These are phyloP conservation scores for Scedosporium boydii DNA, from an alignment of 2,329 filamentous ascomycete genomes.

Conservation along the genomic window DNA sequence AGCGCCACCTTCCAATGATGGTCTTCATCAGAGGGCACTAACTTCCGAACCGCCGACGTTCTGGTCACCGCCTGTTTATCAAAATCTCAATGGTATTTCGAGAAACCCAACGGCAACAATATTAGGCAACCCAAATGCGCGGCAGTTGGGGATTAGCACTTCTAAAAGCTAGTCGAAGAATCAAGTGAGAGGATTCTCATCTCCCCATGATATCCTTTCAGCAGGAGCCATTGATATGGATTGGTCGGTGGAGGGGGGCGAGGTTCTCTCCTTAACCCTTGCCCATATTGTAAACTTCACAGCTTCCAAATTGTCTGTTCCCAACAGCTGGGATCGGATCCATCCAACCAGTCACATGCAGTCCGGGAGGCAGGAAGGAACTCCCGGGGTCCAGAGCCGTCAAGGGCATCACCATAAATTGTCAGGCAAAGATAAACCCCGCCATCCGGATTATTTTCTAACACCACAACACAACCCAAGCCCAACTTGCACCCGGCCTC, in stretches of 20 bases:
- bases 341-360: background rate
- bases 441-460: background rate
- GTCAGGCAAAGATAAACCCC: background rate
- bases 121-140: no score
- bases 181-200: background rate
- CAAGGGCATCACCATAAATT: background rate
- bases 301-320: background rate
- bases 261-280: background rate
- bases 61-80: background rate
- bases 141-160: no score
- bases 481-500: background rate
- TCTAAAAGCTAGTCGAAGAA: background rate
- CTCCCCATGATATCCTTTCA: no score
- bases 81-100: background rate
- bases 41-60: background rate
- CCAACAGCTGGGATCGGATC: background rate
- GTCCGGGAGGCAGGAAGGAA: background rate
- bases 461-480: background rate
- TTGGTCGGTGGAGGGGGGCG: background rate
- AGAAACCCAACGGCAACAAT: no score
- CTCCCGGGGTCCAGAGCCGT: background rate
- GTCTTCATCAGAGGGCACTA: background rate
- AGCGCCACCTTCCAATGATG: no score
- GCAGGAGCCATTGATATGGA: background rate
- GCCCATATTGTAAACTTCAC: background rate